These are phyloP conservation scores for Magnaporthiopsis incrustans DNA, from an alignment of 2,329 filamentous ascomycete genomes.

Conservation along the genomic window DNA sequence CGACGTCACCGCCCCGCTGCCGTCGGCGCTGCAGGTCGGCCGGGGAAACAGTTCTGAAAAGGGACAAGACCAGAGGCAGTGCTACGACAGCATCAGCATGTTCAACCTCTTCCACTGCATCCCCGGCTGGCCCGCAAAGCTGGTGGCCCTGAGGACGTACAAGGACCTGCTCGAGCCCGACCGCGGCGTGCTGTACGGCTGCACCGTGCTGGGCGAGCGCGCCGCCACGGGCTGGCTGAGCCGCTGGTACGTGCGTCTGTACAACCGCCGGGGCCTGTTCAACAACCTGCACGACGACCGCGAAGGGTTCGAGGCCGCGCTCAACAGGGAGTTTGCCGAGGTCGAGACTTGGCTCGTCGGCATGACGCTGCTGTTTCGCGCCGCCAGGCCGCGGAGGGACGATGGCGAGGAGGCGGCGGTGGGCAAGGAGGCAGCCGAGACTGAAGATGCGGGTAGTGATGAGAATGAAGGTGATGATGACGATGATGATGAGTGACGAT, in stretches of 20 bases:
- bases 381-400: conserved; percentile 18
- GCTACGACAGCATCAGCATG: conserved; percentile 34
- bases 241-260: conserved; percentile 20
- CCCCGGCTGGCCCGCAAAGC: conserved; percentile 18
- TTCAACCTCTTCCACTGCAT: conserved; percentile 36
- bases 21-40: neutral
- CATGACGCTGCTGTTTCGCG: conserved; percentile 29
- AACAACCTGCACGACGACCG: conserved; percentile 29
- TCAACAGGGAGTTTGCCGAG: conserved; percentile 27
- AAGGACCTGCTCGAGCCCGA: conserved; percentile 22
- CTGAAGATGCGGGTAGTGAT: too few relatives aligned
- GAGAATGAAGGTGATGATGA: too few relatives aligned
- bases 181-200: conserved; percentile 29
- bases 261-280: conserved; percentile 28
- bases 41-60: too few relatives aligned
- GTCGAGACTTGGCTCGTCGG: conserved; percentile 32
- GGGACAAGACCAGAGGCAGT: too few relatives aligned
- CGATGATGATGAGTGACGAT: too few relatives aligned
- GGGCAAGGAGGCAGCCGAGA: neutral
- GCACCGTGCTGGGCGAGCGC: conserved; percentile 25
- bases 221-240: conserved; percentile 19
- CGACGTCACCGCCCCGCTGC: conserved; percentile 21
- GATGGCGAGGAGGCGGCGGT: neutral
- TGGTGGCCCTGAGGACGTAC: conserved; percentile 22
- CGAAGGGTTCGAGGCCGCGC: conserved; percentile 23